Base-by-base conservation (phyloP, 306 rosid species). In the Adenanthera pavonina region DNA sequence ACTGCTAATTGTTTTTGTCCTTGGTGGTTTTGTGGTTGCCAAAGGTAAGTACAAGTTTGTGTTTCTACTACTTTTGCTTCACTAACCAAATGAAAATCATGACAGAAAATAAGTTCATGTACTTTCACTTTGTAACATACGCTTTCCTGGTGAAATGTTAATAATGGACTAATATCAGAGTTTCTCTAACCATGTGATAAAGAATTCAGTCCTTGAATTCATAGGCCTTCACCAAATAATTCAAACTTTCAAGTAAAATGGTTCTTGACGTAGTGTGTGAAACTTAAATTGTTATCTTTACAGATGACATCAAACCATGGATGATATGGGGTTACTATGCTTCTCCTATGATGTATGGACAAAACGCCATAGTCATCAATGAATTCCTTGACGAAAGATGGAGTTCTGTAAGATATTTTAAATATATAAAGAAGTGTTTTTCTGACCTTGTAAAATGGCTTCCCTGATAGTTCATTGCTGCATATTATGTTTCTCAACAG, bases 341-440 rank as follows among this genome's bases (percentile, higher is more conserved):
- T 54, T 95, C 96, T 84, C 99, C 99, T 46, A 85, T 95, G 97
- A 95, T 89, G 94, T 95, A 95, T 78, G 98, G 98, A 83, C 98
- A 95, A 61, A 95, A 95, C 73, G 94, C 99, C 35, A 88, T 95
- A 57, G 98, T 71, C 80, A 92, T 93, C 80, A 93, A 93, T 40
- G 99, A 95, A 79, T 95, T 95, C 81, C 98, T 93, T 1, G 99
- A 93, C 69, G 33, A 91, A 77, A 95, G 99, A 89, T 95, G 99
- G 99, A 89, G 89, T 43, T 41, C 73, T 41, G 98, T 95, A 85
- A 85, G 87, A 70, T 79, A 76, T 65, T 76, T 41, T 60, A 80
- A 12, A 65, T 51, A 65, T 44, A 19, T 14, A 56, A 13, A 82
- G 2, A 8, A 15, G 43, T 38, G 38, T 56, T 44, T 64, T 11